Evolutionary conservation across 176 grass and related monocot species (phyloP), one percentile per base, ranked within the genome.

Genomic region (Tillandsia fasciculata): DNA sequence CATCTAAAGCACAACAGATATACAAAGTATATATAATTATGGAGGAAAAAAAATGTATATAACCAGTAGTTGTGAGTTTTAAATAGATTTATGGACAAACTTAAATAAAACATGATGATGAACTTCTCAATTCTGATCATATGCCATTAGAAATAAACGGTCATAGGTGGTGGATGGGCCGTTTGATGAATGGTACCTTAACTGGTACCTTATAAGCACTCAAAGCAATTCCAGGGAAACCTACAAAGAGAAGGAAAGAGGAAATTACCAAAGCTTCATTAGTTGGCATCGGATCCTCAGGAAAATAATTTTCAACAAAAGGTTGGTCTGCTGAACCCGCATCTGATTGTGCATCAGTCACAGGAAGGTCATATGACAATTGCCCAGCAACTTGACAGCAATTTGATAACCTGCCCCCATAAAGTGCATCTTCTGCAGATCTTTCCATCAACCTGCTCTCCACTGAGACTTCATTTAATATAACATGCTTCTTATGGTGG

Each of bases 261-360:
- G 24, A 65, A 79, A 77, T 84, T 85, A 91, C 89, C 82, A 49
- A 72, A 85, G 85, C 70, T 58, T 78, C 53, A 68, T 80, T 77
- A 54, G 79, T 72, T 28, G 64, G 57, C 63, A 64, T 53, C 63
- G 79, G 72, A 51, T 69, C 68, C 66, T 78, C 51, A 47, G 50
- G 70, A 54, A 80, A 67, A 12, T 75, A 78, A 67, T 63, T 88
- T 47, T 53, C 73, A 66, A 26, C 51, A 78, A 74, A 33, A 65
- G 11, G 29, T 59, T 48, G 64, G 58, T 75, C 76, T 72, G 76
- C 74, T 68, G 70, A 80, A 70, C 74, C 79, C 61, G 73, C 69
- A 69, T 82, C 73, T 53, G 77, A 88, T 33, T 80, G 82, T 52
- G 79, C 81, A 87, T 87, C 82, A 80, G 76, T 71, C 75, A 71